Evolutionary conservation across 768 basidiomycete species (phyloP).

Genomic region (Tremella fuciformis): DNA sequence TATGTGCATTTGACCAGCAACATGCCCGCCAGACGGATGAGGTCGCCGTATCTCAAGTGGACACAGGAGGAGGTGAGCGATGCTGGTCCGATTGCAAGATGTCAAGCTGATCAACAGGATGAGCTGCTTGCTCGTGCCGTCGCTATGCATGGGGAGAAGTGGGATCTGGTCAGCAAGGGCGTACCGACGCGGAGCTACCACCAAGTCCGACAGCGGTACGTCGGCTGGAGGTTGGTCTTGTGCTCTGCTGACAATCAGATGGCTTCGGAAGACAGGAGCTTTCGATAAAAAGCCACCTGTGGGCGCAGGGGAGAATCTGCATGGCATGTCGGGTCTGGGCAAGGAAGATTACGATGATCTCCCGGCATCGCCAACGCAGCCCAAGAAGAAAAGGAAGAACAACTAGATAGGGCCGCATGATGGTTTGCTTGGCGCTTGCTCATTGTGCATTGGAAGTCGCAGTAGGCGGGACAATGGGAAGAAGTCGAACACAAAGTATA

Average conservation of each 20-base stretch:
- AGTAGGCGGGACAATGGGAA: too few relatives aligned
- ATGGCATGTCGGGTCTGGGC: slow-evolving; percentile 5
- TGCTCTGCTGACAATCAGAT: slow-evolving; percentile 19
- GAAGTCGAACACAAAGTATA: too few relatives aligned
- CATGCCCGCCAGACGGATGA: slow-evolving; percentile 40
- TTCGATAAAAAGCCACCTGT: slow-evolving; percentile 39
- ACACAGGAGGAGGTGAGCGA: slow-evolving; percentile 46
- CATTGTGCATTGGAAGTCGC: too few relatives aligned
- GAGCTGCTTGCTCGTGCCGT: slow-evolving; percentile 46
- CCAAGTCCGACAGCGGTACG: slow-evolving; percentile 47
- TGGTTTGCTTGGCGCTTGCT: too few relatives aligned
- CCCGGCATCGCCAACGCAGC: neutral
- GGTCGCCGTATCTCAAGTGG: slow-evolving; percentile 49
- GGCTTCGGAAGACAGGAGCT: slow-evolving; percentile 48
- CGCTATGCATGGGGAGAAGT: slow-evolving; percentile 47
- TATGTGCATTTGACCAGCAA: slow-evolving; percentile 46
- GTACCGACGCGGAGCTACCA: slow-evolving; percentile 47
- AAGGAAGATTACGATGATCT: neutral
- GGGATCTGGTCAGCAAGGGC: slow-evolving; percentile 48
- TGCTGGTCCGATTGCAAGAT: neutral
- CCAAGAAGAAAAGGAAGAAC: slow-evolving; percentile 13
- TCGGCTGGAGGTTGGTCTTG: neutral
- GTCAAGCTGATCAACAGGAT: slow-evolving; percentile 24
- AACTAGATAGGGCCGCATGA: neutral
- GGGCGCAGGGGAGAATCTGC: neutral